Percentiles rank a stretch among this genome's conserved stretches.
Conservation (phyloP, 345 rosid genomes). For the Camelina laxa region DNA sequence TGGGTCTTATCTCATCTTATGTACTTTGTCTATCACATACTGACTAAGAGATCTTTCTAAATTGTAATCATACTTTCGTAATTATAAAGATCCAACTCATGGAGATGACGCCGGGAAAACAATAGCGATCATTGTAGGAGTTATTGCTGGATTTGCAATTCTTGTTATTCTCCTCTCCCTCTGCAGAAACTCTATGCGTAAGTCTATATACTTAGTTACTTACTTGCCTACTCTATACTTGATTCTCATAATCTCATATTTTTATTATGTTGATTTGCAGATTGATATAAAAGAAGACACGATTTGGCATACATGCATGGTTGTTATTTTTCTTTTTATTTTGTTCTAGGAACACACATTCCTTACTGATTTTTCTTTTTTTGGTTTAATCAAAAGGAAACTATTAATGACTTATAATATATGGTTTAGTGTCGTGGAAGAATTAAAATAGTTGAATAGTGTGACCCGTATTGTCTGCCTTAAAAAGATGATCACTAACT, state of each 20-base stretch:
- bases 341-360: constrained; percentile 23
- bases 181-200: constrained; percentile 66
- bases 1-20: constrained; percentile 18
- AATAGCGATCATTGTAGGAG: constrained; percentile 83
- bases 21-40: constrained; percentile 8
- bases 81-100: constrained; percentile 57
- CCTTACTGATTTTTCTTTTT: constrained; percentile 11
- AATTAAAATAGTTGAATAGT: constrained; percentile 22
- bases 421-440: neutral
- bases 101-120: constrained; percentile 76
- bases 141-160: constrained; percentile 69
- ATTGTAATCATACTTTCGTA: constrained; percentile 24
- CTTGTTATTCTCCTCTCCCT: constrained; percentile 77
- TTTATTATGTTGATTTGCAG: constrained; percentile 29
- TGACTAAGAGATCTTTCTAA: constrained; percentile 1
- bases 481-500: constrained; percentile 31
- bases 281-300: constrained; percentile 32
- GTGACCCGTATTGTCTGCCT: constrained; percentile 30
- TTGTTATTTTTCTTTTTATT: neutral
- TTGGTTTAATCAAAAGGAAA: constrained; percentile 29
- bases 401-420: neutral
- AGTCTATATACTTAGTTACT: neutral
- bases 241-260: neutral
- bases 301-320: constrained; percentile 19
- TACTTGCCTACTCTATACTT: neutral